These are phyloP conservation scores for Xylaria cubensis DNA, from an alignment of 495 filamentous ascomycete species.

Conservation along the genomic window DNA sequence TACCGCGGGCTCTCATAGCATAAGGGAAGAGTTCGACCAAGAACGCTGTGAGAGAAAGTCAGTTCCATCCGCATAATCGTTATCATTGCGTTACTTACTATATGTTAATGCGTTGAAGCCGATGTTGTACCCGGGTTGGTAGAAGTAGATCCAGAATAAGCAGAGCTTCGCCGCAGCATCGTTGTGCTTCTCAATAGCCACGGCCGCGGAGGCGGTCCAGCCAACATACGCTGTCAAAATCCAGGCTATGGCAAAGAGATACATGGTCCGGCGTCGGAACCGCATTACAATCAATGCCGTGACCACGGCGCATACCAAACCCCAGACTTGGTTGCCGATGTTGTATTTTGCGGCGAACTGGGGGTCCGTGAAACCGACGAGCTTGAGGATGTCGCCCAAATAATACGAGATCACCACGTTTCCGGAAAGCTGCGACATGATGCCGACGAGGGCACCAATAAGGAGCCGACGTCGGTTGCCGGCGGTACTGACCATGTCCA, in stretches of 20 bases:
- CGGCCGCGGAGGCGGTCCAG: slow-evolving; percentile 59
- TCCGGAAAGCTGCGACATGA: slow-evolving; percentile 71
- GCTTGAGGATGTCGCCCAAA: slow-evolving; percentile 51
- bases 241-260: slow-evolving; percentile 53
- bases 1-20: slow-evolving; percentile 61
- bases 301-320: slow-evolving; percentile 53
- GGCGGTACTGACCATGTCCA: slow-evolving; percentile 58
- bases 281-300: slow-evolving; percentile 55
- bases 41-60: slow-evolving; percentile 49
- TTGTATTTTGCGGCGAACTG: slow-evolving; percentile 59
- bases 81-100: slow-evolving; percentile 43
- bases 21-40: slow-evolving; percentile 67
- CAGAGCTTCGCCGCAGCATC: slow-evolving; percentile 52
- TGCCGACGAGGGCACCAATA: slow-evolving; percentile 62
- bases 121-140: slow-evolving; percentile 64
- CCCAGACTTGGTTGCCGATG: slow-evolving; percentile 59
- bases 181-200: slow-evolving; percentile 47
- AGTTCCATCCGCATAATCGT: not conserved
- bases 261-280: slow-evolving; percentile 59
- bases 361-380: slow-evolving; percentile 52
- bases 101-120: slow-evolving; percentile 67
- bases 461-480: slow-evolving; percentile 65
- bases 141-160: slow-evolving; percentile 64
- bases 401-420: slow-evolving; percentile 68
- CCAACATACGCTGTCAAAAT: slow-evolving; percentile 56